A percentile compares a stretch with the other conserved stretches of the same genome.
These are phyloP conservation scores for Lactarius tabidus DNA, from an alignment of 768 basidiomycete genomes.

Conservation along the genomic window DNA sequence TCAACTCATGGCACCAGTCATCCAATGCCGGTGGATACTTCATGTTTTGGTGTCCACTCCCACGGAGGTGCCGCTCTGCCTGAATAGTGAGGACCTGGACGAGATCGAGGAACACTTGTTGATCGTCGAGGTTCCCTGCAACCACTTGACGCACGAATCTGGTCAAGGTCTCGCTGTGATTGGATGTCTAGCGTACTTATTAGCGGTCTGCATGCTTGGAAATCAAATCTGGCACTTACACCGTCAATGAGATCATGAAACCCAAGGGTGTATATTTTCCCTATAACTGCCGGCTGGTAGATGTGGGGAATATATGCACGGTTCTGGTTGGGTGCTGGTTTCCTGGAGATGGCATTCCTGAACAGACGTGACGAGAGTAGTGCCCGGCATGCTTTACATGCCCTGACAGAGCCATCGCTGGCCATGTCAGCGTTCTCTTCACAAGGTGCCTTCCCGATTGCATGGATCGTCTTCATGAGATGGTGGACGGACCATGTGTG, in stretches of 20 bases:
- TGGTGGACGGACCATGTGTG: neutral
- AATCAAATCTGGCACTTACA: neutral
- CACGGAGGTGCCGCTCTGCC: conserved; percentile 30
- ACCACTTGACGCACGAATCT: conserved; percentile 26
- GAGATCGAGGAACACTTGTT: conserved; percentile 31
- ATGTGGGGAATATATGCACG: neutral
- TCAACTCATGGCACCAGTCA: conserved; percentile 32
- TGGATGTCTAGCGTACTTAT: neutral
- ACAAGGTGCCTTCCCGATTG: neutral
- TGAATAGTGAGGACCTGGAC: conserved; percentile 32
- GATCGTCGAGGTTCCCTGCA: conserved; percentile 29
- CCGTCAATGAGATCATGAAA: neutral
- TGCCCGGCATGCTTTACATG: neutral
- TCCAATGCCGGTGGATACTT: conserved; percentile 33
- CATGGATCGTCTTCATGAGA: neutral
- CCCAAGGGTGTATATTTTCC: neutral
- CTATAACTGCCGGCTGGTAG: neutral
- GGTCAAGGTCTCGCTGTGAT: neutral
- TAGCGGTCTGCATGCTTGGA: no score
- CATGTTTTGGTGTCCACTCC: conserved; percentile 37
- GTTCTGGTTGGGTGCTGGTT: neutral
- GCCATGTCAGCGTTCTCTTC: neutral
- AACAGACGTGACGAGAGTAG: neutral
- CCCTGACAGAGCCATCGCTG: neutral
- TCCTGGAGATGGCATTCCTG: neutral